Conservation (phyloP, 177 flowering plant species). For the Vitis hybrid region DNA sequence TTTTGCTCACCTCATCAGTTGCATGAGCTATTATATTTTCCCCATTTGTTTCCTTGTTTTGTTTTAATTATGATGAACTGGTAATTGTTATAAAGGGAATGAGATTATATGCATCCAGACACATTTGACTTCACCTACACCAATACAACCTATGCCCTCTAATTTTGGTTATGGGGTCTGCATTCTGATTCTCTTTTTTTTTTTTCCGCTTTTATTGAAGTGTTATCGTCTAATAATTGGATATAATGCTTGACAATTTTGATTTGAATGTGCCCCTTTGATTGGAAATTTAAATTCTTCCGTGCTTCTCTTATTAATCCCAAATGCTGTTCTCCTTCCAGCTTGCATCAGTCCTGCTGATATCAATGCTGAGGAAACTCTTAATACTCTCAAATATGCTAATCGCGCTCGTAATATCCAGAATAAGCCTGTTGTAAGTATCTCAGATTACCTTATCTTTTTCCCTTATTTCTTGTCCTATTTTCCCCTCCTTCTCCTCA, state of each 20-base stretch:
- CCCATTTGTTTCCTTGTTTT: too few species aligned
- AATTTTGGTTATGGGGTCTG: too few species aligned
- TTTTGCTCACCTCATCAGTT: too few species aligned
- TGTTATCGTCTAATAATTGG: background rate
- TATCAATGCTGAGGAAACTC: slow-evolving; percentile 98
- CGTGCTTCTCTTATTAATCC: background rate
- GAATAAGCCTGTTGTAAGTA: slow-evolving; percentile 94
- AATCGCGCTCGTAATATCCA: slow-evolving; percentile 98
- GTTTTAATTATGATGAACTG: too few species aligned
- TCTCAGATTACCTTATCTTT: background rate
- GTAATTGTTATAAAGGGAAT: too few species aligned
- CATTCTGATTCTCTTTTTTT: background rate
- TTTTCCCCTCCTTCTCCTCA: background rate
- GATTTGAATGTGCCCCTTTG: background rate
- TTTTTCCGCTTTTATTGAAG: slow-evolving; percentile 2
- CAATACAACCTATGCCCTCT: too few species aligned
- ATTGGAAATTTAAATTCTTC: background rate
- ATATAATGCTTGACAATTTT: background rate
- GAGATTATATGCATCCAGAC: too few species aligned
- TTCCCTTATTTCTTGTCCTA: background rate
- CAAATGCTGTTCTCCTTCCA: slow-evolving; percentile 27
- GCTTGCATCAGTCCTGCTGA: slow-evolving; percentile 99
- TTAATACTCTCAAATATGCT: slow-evolving; percentile 96
- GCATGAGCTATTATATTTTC: too few species aligned
- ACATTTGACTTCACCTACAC: too few species aligned